Evolutionary conservation across 805 yeast genomes (phyloP), one percentile per base, ranked within the genome.

Genomic region (Saccharomycopsis sp.): DNA sequence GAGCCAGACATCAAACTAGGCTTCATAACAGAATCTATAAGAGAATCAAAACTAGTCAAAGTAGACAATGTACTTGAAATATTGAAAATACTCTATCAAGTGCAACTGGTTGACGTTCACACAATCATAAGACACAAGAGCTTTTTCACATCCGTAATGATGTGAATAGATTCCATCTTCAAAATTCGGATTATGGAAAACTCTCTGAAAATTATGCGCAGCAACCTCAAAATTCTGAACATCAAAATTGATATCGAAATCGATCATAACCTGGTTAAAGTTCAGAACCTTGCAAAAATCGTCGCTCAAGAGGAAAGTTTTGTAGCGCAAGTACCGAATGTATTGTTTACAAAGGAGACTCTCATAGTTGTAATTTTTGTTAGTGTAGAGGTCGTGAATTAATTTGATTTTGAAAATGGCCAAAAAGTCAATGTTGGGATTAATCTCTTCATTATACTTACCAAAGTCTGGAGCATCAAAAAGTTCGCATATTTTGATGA

Each of bases 261-360:
- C 37, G 4, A 51, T 12, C 18, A 52, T 40, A 3, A 51, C 51
- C 23, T 37, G 21, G 7, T 15, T 14, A 18, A 56, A 56, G 14
- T 12, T 24, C 34, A n/a, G 18, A 4, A 20, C 52, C 21, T 1
- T 24, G 24, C 37, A 29, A 29, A 44, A 44, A 2, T 34, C 20
- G 34, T 51, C 41, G 20, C 46, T 29, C 14, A 59, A 51, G 15
- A 57, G 34, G 24, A 56, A 56, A 4, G 18, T 24, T 40, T 59
- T 59, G 37, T 18, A 57, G n/a, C 62, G n/a, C 16, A 57, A 23
- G 16, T 34, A 57, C 40, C 53, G 51, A 8, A 57, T 18, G 23
- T 53, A 54, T 16, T n/a, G 16, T 9, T 24, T 7, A 23, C 56
- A 57, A 24, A 53, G 50, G 3, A n/a, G n/a, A 21, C 41, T 50